phyloP scores from a whole-genome alignment of 2,329 filamentous ascomycete species.

The Rhynchosporium secalis region DNA sequence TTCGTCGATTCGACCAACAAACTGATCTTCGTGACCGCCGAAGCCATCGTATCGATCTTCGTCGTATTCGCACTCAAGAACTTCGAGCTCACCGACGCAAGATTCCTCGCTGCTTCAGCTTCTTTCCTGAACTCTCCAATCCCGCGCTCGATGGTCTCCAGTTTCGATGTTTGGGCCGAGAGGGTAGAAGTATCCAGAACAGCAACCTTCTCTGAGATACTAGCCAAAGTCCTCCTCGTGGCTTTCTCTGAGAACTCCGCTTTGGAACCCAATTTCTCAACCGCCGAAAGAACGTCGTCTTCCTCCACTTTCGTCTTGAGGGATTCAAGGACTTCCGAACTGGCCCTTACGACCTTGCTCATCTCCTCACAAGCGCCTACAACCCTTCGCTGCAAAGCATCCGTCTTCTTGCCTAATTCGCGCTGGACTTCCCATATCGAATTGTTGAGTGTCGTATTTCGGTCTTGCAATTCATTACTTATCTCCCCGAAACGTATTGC shows the following conservation, averaged over 20 bases:
- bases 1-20: slow-evolving; percentile 24
- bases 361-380: slow-evolving; percentile 29
- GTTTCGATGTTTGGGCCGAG: slow-evolving; percentile 19
- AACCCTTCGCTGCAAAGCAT: slow-evolving; percentile 28
- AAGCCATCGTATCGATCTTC: slow-evolving; percentile 24
- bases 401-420: slow-evolving; percentile 31
- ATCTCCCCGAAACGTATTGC: slow-evolving; percentile 32
- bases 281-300: slow-evolving; percentile 22
- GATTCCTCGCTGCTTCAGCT: slow-evolving; percentile 24
- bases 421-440: slow-evolving; percentile 28
- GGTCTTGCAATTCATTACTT: slow-evolving; percentile 33
- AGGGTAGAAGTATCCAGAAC: slow-evolving; percentile 26
- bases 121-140: slow-evolving; percentile 27
- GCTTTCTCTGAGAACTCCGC: slow-evolving; percentile 25
- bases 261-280: slow-evolving; percentile 25
- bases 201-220: slow-evolving; percentile 26
- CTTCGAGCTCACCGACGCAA: slow-evolving; percentile 31
- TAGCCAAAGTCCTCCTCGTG: slow-evolving; percentile 24
- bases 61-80: slow-evolving; percentile 27
- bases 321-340: slow-evolving; percentile 23
- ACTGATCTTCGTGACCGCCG: slow-evolving; percentile 24
- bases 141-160: slow-evolving; percentile 29
- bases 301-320: slow-evolving; percentile 25
- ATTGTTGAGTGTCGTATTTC: slow-evolving; percentile 29
- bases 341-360: slow-evolving; percentile 23